Base-by-base conservation (phyloP, 2,329 filamentous ascomycete genomes). In the Ophiostoma tasmaniense region DNA sequence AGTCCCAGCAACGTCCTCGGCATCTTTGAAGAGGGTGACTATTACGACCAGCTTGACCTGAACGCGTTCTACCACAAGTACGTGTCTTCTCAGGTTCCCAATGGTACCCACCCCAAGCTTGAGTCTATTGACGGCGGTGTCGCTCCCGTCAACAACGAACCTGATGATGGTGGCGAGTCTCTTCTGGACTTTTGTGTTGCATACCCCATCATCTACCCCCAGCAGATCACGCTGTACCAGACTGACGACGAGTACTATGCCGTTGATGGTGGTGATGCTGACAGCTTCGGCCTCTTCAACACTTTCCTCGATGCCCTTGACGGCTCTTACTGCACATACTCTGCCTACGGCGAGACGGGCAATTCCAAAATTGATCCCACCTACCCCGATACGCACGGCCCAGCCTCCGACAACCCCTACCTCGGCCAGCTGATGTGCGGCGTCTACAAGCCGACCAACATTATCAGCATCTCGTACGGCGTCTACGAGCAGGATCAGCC, bases 401-500 rank as follows among this genome's bases (percentile, higher is more conserved):
- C 74, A 0, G 81, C 78, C 39, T 83, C 82, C 25, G 86, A 84
- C 76, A 81, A 82, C 61, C 61, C 61, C 20, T 64, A 64, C 61
- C 61, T n/a, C 70, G 82, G 82, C 28, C 70, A 75, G 61, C 75
- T 78, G n/a, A 74, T 75, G 72, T 79, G 76, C 72, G 77, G 76
- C 61, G 73, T 73, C 13, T 77, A 76, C 77, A 79, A 81, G 72
- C 82, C 84, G 2, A 84, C 85, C 13, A 85, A 86, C 71, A 84
- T 87, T 8, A 81, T 86, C 71, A 82, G 80, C 52, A 83, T 88
- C 72, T 84, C 82, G 2, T 87, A 87, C 74, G 84, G 84, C 62
- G 82, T 82, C 52, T 79, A 82, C 62, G 85, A 88, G 75, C 76
- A 77, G 7, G 82, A 83, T 28, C 78, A 87, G 30, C 85, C 85